phyloP scores from a whole-genome alignment of 441 rosid species.

The Capsella rubella region DNA sequence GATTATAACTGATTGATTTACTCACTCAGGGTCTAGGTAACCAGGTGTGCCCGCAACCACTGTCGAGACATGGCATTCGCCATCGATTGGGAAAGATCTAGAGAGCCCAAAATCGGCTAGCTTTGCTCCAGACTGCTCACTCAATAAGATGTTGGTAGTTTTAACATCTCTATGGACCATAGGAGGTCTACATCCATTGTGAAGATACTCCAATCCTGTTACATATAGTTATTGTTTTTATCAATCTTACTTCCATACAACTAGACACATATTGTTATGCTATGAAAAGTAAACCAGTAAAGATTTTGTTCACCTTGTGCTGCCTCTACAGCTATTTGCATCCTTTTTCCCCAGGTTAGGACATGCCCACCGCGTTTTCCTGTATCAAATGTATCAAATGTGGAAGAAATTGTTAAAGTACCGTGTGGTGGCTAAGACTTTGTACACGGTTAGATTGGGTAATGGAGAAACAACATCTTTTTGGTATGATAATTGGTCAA shows the following conservation, averaged over 20 bases:
- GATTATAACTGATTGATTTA: background rate
- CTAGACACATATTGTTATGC: background rate
- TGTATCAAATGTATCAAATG: background rate
- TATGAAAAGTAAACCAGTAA: background rate
- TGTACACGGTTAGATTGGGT: no score
- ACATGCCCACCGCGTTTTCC: constrained; percentile 34
- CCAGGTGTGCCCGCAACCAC: constrained; percentile 47
- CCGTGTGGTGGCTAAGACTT: no score
- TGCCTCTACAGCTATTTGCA: constrained; percentile 55
- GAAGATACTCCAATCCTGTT: constrained; percentile 55
- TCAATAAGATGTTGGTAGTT: constrained; percentile 51
- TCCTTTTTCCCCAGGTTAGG: constrained; percentile 54
- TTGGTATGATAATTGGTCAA: no score
- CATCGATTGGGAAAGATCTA: constrained; percentile 41
- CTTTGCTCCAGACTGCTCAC: constrained; percentile 48
- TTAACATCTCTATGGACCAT: constrained; percentile 61
- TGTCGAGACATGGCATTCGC: constrained; percentile 39
- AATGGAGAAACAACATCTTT: no score
- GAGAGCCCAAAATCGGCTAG: constrained; percentile 59
- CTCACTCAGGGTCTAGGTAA: constrained; percentile 54
- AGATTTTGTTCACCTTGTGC: constrained; percentile 51
- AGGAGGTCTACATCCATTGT: constrained; percentile 54
- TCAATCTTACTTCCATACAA: background rate
- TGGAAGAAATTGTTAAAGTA: no score
- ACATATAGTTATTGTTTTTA: background rate